phyloP scores from a whole-genome alignment of 768 basidiomycete species.

The Paxillus ammoniavirescens region DNA sequence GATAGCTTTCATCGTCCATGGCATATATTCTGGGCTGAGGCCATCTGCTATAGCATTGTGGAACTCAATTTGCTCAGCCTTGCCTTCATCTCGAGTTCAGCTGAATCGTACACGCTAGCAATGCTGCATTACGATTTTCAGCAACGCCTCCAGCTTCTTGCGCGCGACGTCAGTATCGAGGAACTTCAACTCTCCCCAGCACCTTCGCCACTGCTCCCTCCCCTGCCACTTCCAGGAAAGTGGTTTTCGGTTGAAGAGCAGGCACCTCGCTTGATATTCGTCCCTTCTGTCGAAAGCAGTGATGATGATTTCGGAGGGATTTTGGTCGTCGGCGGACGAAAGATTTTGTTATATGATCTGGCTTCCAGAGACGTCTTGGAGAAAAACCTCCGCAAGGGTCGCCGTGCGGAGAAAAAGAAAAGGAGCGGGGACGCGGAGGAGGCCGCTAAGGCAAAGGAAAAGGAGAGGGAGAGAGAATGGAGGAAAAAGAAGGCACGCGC shows the following conservation, averaged over 20 bases:
- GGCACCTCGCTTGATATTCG: slow-evolving; percentile 39
- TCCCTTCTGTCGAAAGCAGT: slow-evolving; percentile 25
- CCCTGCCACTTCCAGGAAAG: slow-evolving; percentile 51
- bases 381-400: slow-evolving; percentile 55
- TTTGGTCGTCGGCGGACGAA: slow-evolving; percentile 66
- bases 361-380: slow-evolving; percentile 45
- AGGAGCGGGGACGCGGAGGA: slow-evolving; percentile 43
- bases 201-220: slow-evolving; percentile 44
- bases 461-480: slow-evolving; percentile 51
- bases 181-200: slow-evolving; percentile 52
- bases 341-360: slow-evolving; percentile 61
- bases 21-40: slow-evolving; percentile 3
- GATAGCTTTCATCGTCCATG: slow-evolving; percentile 13
- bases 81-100: slow-evolving; percentile 48
- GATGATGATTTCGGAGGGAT: slow-evolving; percentile 52
- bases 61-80: slow-evolving; percentile 71
- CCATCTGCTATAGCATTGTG: slow-evolving; percentile 42
- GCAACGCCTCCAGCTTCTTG: slow-evolving; percentile 58
- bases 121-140: slow-evolving; percentile 68
- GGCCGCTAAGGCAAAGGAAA: slow-evolving; percentile 43
- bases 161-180: slow-evolving; percentile 51
- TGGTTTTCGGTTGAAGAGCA: slow-evolving; percentile 39
- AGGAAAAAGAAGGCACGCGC: slow-evolving; percentile 55
- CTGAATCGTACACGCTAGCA: slow-evolving; percentile 52
- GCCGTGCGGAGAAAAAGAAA: slow-evolving; percentile 51